Percentiles rank a stretch among this genome's conserved stretches.
phyloP scores from a whole-genome alignment of 805 yeast species.

The Kazachstania bromeliacearum region DNA sequence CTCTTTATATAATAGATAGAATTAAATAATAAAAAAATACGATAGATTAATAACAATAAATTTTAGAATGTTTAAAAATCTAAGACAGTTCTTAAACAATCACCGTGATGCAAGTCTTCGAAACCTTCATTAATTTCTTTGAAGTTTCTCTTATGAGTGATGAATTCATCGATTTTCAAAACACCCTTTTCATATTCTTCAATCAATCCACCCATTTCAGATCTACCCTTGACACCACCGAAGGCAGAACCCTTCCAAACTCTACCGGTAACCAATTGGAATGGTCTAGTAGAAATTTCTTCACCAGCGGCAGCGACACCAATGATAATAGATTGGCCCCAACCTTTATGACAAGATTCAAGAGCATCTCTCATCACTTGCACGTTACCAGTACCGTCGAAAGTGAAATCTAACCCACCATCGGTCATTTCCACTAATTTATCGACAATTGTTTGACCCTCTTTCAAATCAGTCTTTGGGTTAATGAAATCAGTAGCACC shows the following conservation, averaged over 20 bases:
- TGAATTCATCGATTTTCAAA: constrained; percentile 87
- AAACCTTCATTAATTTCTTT: constrained; percentile 78
- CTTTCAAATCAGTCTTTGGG: constrained; percentile 59
- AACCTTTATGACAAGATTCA: constrained; percentile 97
- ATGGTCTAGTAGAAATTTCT: constrained; percentile 94
- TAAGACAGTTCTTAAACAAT: constrained; percentile 87
- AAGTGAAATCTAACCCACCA: constrained; percentile 94
- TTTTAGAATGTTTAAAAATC: constrained; percentile 20
- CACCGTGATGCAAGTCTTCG: constrained; percentile 90
- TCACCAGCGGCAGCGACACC: constrained; percentile 99
- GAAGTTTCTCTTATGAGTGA: constrained; percentile 80
- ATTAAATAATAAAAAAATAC: too few species aligned
- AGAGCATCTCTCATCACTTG: constrained; percentile 92
- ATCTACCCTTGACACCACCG: constrained; percentile 97
- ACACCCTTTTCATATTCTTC: constrained; percentile 74
- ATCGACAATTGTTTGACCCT: constrained; percentile 69
- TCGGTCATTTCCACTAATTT: constrained; percentile 83
- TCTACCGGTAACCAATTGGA: constrained; percentile 97
- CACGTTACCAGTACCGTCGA: constrained; percentile 97
- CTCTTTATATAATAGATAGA: too few species aligned
- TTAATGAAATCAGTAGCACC: constrained; percentile 95
- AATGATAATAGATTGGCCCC: constrained; percentile 93
- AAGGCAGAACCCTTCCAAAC: constrained; percentile 99
- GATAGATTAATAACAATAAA: not conserved
- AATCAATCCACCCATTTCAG: constrained; percentile 87